A percentile compares a stretch with the other conserved stretches of the same genome.
phyloP scores from a whole-genome alignment of 1,284 basidiomycete genomes.

The Microbotryum violaceum region DNA sequence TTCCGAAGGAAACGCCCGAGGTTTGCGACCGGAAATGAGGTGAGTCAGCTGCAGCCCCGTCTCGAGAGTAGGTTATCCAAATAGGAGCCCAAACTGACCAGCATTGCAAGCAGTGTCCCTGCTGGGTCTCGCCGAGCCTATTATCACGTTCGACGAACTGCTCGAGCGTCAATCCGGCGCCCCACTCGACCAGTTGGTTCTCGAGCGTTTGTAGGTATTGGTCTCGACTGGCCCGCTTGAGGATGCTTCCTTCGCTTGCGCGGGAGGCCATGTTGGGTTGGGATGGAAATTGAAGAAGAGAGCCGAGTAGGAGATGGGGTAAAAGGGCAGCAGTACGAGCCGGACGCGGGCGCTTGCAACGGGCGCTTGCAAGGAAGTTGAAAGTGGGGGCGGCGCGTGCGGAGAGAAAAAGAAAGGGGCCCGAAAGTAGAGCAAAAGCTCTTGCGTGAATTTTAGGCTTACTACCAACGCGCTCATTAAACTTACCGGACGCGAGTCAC shows the following conservation, averaged over 20 bases:
- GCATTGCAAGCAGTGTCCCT: constrained; percentile 3
- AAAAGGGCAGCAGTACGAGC: no score
- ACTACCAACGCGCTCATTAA: no score
- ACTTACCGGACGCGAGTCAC: no score
- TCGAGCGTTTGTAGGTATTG: constrained; percentile 4
- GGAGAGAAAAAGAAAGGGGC: no score
- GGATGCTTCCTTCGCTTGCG: not conserved
- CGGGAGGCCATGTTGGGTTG: not conserved
- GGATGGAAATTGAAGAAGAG: no score
- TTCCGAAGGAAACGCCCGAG: not conserved
- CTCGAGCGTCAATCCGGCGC: not conserved
- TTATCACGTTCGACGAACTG: not conserved
- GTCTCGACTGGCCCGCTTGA: not conserved
- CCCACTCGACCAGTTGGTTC: not conserved
- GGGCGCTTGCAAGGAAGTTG: no score
- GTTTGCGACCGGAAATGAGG: not conserved
- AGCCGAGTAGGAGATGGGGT: no score
- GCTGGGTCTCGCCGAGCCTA: not conserved
- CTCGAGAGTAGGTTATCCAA: not conserved
- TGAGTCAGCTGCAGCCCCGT: not conserved
- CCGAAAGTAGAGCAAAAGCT: no score
- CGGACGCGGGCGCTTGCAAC: no score
- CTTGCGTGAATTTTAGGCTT: no score
- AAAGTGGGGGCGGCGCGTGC: no score
- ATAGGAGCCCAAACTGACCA: not conserved